These are phyloP conservation scores for Metschnikowia baotianmanensis DNA, from an alignment of 805 yeast genomes.

Conservation along the genomic window DNA sequence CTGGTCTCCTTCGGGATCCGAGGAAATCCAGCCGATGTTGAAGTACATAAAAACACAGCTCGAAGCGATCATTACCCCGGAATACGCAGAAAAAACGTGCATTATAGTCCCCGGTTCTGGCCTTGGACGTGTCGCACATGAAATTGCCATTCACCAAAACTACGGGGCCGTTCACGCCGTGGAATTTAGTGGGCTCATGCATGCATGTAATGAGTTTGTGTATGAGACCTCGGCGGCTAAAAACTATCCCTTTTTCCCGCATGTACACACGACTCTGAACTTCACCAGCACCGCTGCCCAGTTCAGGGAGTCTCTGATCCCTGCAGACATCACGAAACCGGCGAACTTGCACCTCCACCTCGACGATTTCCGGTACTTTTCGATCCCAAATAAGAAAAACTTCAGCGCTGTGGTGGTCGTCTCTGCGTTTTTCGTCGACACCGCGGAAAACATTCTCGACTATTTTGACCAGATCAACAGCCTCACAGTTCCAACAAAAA, in stretches of 20 bases:
- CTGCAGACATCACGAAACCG: slow-evolving; percentile 36
- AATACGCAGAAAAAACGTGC: slow-evolving; percentile 38
- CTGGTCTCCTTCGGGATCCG: slow-evolving; percentile 51
- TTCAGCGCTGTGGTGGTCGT: slow-evolving; percentile 54
- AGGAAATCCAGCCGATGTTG: slow-evolving; percentile 53
- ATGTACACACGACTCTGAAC: slow-evolving; percentile 66
- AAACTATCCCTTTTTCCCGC: slow-evolving; percentile 12
- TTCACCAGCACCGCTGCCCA: slow-evolving; percentile 52
- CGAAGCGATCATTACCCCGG: slow-evolving; percentile 24
- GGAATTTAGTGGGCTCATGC: slow-evolving; percentile 78
- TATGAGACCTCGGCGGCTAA: slow-evolving; percentile 26
- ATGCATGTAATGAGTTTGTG: slow-evolving; percentile 59
- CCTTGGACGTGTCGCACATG: slow-evolving; percentile 72
- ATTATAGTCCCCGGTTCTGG: slow-evolving; percentile 89
- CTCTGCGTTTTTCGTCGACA: slow-evolving; percentile 81
- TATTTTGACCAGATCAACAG: slow-evolving; percentile 65
- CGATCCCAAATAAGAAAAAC: slow-evolving; percentile 24
- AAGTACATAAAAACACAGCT: slow-evolving; percentile 50
- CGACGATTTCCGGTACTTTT: slow-evolving; percentile 65
- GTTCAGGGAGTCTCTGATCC: slow-evolving; percentile 40
- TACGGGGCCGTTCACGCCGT: slow-evolving; percentile 61
- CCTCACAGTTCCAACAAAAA: slow-evolving; percentile 34
- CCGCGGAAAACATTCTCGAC: slow-evolving; percentile 81
- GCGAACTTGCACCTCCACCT: slow-evolving; percentile 45
- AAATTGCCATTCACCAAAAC: slow-evolving; percentile 44